Base-by-base conservation (phyloP, 352 stramenopile genomes). In the Albugo laibachii region DNA sequence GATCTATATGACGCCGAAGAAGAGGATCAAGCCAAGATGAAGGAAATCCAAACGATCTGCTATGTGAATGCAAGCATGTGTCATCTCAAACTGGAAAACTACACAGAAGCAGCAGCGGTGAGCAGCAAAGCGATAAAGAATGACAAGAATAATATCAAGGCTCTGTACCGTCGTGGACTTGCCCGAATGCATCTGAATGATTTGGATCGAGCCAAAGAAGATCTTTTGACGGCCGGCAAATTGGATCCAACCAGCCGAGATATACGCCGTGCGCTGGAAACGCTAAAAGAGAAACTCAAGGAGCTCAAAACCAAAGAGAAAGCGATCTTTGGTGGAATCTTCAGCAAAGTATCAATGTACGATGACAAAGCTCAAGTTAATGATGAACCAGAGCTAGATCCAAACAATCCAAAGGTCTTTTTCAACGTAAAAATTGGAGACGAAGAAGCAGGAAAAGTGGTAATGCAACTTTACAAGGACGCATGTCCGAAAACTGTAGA, bases 391-490 rank as follows among this genome's bases (percentile, higher is more conserved):
- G 59, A 57, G 45, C 54, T 69, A 20, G 72, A 85, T 51, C 62
- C 66, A 21, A 87, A 84, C 65, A 97, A 97, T 68, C 92, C 93
- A 36, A 93, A 97, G 69, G 94, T 98, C 15, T 99, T 95, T 62
- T 98, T 99, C 57, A 88, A 99, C 59, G 83, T 99, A 10, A 74
- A 75, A 52, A 95, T 97, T 16, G 89, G 84, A 36, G 86, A 84
- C 15, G 70, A 93, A 50, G 59, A 78, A 19, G 74, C 75, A 11
- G 85, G 88, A 37, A 80, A 92, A 50, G 73, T 96, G 20, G 93
- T 94, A 24, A 97, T 99, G 66, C 89, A 98, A 66, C 65, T 99
- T 35, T 93, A 81, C 62, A 80, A 94, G 55, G 94, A 99, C 63
- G 73, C 98, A 27, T 85, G 87, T 19, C 95, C 95, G 1, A 93